Evolutionary conservation across 2,329 filamentous ascomycete species (phyloP), one percentile per base, ranked within the genome.

Genomic region (Leptographium wingfieldii): DNA sequence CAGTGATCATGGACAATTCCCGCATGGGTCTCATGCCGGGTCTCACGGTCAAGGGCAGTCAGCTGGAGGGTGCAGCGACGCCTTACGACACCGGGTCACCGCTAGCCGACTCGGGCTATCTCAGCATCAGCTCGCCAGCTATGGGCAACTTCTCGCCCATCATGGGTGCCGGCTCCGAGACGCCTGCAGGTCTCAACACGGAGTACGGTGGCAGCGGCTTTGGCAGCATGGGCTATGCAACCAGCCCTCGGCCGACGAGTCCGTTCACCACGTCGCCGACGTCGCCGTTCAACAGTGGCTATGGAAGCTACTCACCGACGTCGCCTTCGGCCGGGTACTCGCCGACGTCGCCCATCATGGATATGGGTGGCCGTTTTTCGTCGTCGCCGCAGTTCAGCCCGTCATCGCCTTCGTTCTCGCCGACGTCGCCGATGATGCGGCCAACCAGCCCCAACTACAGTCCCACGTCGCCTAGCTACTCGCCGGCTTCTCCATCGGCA

Each of bases 61-160:
- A 86, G 62, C 80, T 87, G 55, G 88, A 88, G 62, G 94, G 94
- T 66, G 90, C 90, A 59, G 90, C 91, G 51, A 99, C 94, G 10
- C 95, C 95, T 1, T 99, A 99, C 73, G 94, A 97, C 70, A 87
- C 85, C 29, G 87, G 88, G 52, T 92, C 88, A 56, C 89, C 89
- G 5, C 86, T 92, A 73, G 81, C 80, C 9, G 87, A 91, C 67
- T 84, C 82, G 48, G 87, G 87, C 57, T 65, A 66, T 67, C 73
- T 84, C 67, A 81, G 80, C 65, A 76, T 85, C 65, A 81, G 77
- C 64, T 84, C 83, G n/a, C 82, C 84, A 65, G 82, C 75, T 63
- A 78, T 77, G 67, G 82, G 77, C 69, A 81, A 82, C 71, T 88
- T 88, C 79, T 94, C 89, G 40, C 89, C 89, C 56, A 90, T 94